Evolutionary conservation across 768 basidiomycete species (phyloP).

Genomic region (Aureoboletus auriporus): DNA sequence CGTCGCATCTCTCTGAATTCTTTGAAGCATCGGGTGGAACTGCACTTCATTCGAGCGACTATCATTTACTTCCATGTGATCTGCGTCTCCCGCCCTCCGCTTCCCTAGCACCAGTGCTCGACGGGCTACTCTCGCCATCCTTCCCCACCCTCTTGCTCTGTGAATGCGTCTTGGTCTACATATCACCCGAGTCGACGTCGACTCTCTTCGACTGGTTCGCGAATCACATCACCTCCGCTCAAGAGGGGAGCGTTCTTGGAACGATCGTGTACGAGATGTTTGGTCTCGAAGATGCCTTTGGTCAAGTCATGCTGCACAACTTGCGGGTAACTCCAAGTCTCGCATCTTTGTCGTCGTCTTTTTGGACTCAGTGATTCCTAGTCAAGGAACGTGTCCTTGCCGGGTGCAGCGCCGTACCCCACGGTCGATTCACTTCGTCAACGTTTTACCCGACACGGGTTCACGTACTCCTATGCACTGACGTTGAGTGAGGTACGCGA

Average conservation of each 20-base stretch:
- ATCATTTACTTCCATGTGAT: slow-evolving; percentile 70
- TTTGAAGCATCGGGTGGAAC: slow-evolving; percentile 33
- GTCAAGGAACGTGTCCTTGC: slow-evolving; percentile 70
- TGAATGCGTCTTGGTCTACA: slow-evolving; percentile 92
- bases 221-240: slow-evolving; percentile 37
- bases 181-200: slow-evolving; percentile 55
- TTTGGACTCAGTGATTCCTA: slow-evolving; percentile 23
- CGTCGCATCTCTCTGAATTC: not conserved
- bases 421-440: slow-evolving; percentile 49
- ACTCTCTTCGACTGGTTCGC: slow-evolving; percentile 71
- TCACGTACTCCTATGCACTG: slow-evolving; percentile 49
- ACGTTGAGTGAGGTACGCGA: slow-evolving; percentile 69
- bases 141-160: slow-evolving; percentile 78
- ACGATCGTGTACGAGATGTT: slow-evolving; percentile 92
- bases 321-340: slow-evolving; percentile 51
- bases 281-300: slow-evolving; percentile 81
- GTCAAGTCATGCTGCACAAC: slow-evolving; percentile 89
- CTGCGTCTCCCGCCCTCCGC: slow-evolving; percentile 55
- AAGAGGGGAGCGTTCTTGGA: slow-evolving; percentile 33
- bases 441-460: slow-evolving; percentile 59
- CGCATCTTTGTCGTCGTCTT: not conserved
- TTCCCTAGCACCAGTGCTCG: slow-evolving; percentile 38
- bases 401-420: slow-evolving; percentile 64
- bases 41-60: slow-evolving; percentile 45
- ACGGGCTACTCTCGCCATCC: slow-evolving; percentile 48